phyloP scores from a whole-genome alignment of 176 grass and related monocot species.

The Guadua angustifolia region DNA sequence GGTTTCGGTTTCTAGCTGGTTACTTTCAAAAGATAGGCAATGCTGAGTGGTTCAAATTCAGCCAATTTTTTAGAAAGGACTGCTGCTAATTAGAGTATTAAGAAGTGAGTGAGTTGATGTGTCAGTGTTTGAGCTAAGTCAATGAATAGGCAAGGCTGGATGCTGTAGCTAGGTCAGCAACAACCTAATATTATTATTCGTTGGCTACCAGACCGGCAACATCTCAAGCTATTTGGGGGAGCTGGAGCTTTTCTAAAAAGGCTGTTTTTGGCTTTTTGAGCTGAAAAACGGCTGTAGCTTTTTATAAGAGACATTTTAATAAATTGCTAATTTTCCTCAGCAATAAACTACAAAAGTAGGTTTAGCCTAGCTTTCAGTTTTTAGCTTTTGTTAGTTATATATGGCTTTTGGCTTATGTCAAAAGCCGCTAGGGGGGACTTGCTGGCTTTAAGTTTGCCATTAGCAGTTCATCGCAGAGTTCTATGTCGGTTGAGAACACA shows the following conservation, averaged over 20 bases:
- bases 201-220: neutral
- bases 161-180: neutral
- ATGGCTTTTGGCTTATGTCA: too few relatives aligned
- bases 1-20: neutral
- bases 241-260: too few relatives aligned
- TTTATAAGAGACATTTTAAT: too few relatives aligned
- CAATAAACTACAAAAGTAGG: too few relatives aligned
- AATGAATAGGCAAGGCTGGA: neutral
- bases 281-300: too few relatives aligned
- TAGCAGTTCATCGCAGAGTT: neutral
- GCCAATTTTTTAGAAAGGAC: neutral
- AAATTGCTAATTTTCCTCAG: too few relatives aligned
- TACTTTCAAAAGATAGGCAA: neutral
- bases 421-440: too few relatives aligned
- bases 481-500: constrained; percentile 23
- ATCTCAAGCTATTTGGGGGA: constrained; percentile 10
- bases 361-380: too few relatives aligned
- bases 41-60: neutral
- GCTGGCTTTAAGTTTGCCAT: too few relatives aligned
- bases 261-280: too few relatives aligned
- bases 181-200: constrained; percentile 1
- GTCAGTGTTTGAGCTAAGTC: neutral
- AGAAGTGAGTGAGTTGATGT: neutral
- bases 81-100: neutral
- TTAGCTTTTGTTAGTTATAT: too few relatives aligned